Evolutionary conservation across 2,329 filamentous ascomycete species (phyloP).

Genomic region (Trichoderma pleuroti): DNA sequence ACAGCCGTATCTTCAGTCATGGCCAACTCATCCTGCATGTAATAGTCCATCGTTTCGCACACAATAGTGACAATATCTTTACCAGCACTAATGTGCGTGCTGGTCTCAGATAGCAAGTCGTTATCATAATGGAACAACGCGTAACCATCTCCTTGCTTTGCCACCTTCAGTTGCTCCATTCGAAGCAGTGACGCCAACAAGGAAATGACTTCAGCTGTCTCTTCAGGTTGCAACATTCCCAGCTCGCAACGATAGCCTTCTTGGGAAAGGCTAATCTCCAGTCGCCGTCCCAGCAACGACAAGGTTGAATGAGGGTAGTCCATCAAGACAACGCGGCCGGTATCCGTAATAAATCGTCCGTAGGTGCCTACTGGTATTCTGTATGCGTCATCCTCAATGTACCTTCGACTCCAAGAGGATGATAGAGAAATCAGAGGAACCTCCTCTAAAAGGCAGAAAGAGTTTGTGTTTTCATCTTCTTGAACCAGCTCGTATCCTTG

Average conservation of each 20-base stretch:
- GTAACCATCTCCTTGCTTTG: slow-evolving; percentile 21
- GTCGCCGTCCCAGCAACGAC: slow-evolving; percentile 71
- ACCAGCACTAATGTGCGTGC: slow-evolving; percentile 54
- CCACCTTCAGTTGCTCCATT: slow-evolving; percentile 42
- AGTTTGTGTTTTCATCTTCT: slow-evolving; percentile 83
- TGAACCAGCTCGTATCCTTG: slow-evolving; percentile 71
- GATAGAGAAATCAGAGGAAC: slow-evolving; percentile 59
- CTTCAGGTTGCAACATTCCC: slow-evolving; percentile 54
- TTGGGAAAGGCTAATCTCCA: slow-evolving; percentile 63
- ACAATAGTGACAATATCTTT: slow-evolving; percentile 78
- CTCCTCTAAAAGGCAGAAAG: slow-evolving; percentile 63
- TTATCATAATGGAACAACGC: slow-evolving; percentile 36
- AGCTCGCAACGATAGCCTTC: slow-evolving; percentile 52
- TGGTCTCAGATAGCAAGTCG: slow-evolving; percentile 52
- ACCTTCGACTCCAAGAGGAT: slow-evolving; percentile 43
- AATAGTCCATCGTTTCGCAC: slow-evolving; percentile 77
- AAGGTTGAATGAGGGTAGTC: slow-evolving; percentile 79
- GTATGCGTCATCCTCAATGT: slow-evolving; percentile 50
- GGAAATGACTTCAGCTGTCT: slow-evolving; percentile 68
- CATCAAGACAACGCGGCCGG: slow-evolving; percentile 69
- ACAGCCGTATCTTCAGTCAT: slow-evolving; percentile 63
- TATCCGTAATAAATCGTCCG: slow-evolving; percentile 73
- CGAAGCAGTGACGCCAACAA: slow-evolving; percentile 69
- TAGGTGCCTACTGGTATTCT: slow-evolving; percentile 62
- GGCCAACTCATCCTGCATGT: slow-evolving; percentile 54